Evolutionary conservation across 192 early-diverging fungal species (phyloP).

Genomic region (Entomortierella lignicola): DNA sequence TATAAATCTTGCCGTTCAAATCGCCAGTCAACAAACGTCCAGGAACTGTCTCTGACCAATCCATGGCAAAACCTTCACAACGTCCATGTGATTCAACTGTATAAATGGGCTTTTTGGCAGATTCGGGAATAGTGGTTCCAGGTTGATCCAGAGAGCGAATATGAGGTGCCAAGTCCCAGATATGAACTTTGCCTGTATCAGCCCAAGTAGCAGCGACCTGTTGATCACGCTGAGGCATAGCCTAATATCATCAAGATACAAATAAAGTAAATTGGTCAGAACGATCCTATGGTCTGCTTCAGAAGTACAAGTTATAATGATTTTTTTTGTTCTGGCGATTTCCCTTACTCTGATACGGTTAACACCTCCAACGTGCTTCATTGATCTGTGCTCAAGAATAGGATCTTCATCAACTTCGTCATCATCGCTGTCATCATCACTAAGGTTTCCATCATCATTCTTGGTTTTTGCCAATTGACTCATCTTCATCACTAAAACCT

Average conservation of each 20-base stretch:
- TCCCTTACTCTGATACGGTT: conserved; percentile 85
- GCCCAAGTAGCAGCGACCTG: conserved; percentile 92
- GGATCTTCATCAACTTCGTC: conserved; percentile 96
- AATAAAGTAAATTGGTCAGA: no score
- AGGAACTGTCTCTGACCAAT: conserved; percentile 83
- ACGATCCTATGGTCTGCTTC: no score
- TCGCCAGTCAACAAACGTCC: conserved; percentile 91
- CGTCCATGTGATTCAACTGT: conserved; percentile 84
- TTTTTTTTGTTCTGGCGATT: neutral
- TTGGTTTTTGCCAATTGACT: conserved; percentile 92
- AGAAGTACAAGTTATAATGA: no score
- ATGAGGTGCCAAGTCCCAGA: conserved; percentile 87
- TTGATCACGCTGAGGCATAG: conserved; percentile 78
- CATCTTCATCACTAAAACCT: conserved; percentile 96
- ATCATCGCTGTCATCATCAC: conserved; percentile 77
- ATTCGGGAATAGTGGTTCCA: conserved; percentile 71
- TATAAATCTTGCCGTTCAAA: conserved; percentile 79
- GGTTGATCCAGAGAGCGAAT: conserved; percentile 84
- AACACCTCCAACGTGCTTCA: conserved; percentile 91
- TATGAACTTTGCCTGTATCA: conserved; percentile 94
- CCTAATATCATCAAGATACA: conserved; percentile 33
- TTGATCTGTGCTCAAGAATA: conserved; percentile 83
- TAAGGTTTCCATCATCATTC: conserved; percentile 86
- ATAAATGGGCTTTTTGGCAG: conserved; percentile 77
- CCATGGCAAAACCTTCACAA: conserved; percentile 95